Percentiles rank a stretch among this genome's conserved stretches.
Conservation (phyloP, 768 basidiomycete species). For the Cubamyces sp. region DNA sequence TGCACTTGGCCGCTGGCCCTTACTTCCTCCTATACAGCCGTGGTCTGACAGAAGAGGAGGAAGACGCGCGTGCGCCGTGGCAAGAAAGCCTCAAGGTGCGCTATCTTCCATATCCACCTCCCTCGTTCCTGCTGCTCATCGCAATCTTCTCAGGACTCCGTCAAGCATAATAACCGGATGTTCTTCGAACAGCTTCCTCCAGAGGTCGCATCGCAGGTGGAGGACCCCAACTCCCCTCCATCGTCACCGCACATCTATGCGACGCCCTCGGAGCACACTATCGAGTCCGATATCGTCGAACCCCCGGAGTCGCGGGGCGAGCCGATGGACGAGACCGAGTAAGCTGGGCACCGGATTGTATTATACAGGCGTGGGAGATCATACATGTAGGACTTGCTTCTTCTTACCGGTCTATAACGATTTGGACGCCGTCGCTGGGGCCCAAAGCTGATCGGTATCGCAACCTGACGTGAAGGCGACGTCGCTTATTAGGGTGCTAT, state of each 20-base stretch:
- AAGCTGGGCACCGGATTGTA: background rate
- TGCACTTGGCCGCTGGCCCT: conserved; percentile 78
- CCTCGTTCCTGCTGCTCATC: background rate
- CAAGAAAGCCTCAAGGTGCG: conserved; percentile 37
- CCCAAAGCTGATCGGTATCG: too few species aligned
- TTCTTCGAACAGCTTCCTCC: conserved; percentile 41
- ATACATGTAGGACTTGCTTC: too few species aligned
- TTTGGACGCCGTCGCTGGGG: too few species aligned
- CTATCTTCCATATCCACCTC: background rate
- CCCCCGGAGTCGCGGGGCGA: conserved; percentile 28
- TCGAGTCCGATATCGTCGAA: conserved; percentile 27
- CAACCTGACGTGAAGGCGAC: too few species aligned
- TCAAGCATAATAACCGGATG: conserved; percentile 41
- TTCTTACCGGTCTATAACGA: too few species aligned
- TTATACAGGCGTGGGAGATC: too few species aligned
- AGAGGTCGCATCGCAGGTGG: conserved; percentile 29
- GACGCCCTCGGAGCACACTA: conserved; percentile 29
- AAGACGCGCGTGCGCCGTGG: conserved; percentile 33
- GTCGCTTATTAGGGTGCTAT: too few species aligned
- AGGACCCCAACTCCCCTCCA: conserved; percentile 32
- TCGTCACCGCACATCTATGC: conserved; percentile 23
- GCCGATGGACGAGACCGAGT: conserved; percentile 28
- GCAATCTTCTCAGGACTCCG: conserved; percentile 34
- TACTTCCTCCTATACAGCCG: conserved; percentile 75
- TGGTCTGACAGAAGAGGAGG: conserved; percentile 33